phyloP scores from a whole-genome alignment of 371 early-diverging fungal species.

The Mortierella sp. region DNA sequence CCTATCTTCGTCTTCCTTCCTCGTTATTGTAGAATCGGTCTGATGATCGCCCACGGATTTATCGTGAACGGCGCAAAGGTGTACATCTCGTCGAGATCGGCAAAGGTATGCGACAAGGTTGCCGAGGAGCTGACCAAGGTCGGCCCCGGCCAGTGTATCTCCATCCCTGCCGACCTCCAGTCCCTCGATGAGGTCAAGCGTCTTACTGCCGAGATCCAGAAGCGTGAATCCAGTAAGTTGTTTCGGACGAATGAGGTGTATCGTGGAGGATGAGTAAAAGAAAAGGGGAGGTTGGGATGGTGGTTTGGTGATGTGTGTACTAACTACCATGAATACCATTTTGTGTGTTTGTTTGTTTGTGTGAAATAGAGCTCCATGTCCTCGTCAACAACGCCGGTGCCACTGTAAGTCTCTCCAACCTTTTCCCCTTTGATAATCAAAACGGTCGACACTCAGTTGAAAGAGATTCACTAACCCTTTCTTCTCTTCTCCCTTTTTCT shows the following conservation, averaged over 20 bases:
- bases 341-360: background rate
- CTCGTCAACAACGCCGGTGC: constrained; percentile 89
- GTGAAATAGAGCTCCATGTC: constrained; percentile 74
- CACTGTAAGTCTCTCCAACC: constrained; percentile 49
- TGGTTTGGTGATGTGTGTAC: too few species aligned
- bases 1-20: background rate
- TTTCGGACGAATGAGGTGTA: background rate
- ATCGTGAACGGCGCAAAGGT: constrained; percentile 80
- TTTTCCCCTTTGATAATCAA: background rate
- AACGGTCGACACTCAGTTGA: background rate
- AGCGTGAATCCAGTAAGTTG: constrained; percentile 60
- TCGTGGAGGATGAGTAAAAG: background rate
- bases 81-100: constrained; percentile 77
- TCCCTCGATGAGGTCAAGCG: constrained; percentile 67
- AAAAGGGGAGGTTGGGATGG: background rate
- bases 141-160: constrained; percentile 79
- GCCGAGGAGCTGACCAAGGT: constrained; percentile 66
- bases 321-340: too few species aligned
- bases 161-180: constrained; percentile 83
- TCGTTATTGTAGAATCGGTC: constrained; percentile 62
- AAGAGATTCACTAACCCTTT: background rate
- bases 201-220: constrained; percentile 69
- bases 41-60: constrained; percentile 78
- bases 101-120: constrained; percentile 69
- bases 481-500: too few species aligned